Base-by-base conservation (phyloP, 169 alveolate species). In the Plasmodium gonderi region DNA sequence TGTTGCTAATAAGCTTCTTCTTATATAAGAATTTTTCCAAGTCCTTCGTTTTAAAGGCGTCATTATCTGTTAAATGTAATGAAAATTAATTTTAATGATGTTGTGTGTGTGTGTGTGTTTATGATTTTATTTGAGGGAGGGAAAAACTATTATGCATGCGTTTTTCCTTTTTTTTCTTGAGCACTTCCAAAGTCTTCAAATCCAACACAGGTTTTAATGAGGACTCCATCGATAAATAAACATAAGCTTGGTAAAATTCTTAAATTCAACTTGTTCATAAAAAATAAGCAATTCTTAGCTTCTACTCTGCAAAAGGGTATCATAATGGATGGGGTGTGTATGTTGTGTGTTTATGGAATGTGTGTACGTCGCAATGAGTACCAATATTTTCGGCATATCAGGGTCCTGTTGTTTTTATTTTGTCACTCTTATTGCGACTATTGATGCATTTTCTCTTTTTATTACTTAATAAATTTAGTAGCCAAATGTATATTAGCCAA, bases 151-250 rank as follows among this genome's bases (percentile, higher is more conserved):
- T 72, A 33, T 45, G 7, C 40, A 0, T 31, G 31, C 31, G 38
- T 40, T 38, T 75, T 54, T 60, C n/a, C 9, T 42, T 45, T 77
- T 85, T 60, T 60, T 51, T 36, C 9, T 12, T 17, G 23, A 17
- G 14, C 23, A 85, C 92, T 85, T 36, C 92, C 92, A 85, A 85
- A 85, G 38, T 85, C 87, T 85, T 85, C 92, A 64, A 85, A 85
- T 6, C 92, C 92, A 74, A 85, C 49, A 45, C 87, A 85, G 14
- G 92, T 85, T 38, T 85, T 45, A 23, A 51, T 2, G 69, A 85
- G 79, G 4, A 85, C 92, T 14, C 92, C 92, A 12, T 85, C 85
- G 74, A 85, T 85, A 65, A 85, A 85, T n/a, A 85, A 60, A n/a
- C 92, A 85, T 40, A 85, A 85, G 68, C 92, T 85, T 14, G 92